Conservation (phyloP, 495 filamentous ascomycete genomes). For the Halenospora varia region DNA sequence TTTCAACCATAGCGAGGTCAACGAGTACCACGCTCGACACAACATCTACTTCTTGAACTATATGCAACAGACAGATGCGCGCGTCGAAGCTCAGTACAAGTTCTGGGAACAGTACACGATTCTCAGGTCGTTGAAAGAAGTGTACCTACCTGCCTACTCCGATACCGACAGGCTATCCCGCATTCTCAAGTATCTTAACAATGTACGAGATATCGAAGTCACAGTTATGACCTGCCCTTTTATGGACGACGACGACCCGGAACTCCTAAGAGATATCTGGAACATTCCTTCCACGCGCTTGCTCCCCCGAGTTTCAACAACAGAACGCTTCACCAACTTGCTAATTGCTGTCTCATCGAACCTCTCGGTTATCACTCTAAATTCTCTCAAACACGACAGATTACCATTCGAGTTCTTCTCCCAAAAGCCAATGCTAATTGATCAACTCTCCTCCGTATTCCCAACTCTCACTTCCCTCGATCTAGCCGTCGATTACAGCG, state of each 20-base stretch:
- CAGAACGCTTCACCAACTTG: constrained; percentile 15
- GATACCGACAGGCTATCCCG: not conserved
- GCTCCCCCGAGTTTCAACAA: constrained; percentile 12
- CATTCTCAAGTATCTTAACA: constrained; percentile 1
- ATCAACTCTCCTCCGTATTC: constrained; percentile 4
- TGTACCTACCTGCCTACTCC: constrained; percentile 7
- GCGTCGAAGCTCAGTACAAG: not conserved
- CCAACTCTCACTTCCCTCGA: constrained; percentile 8
- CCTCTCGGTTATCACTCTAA: not conserved
- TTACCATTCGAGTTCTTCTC: constrained; percentile 23
- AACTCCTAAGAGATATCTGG: constrained; percentile 17
- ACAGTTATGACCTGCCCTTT: constrained; percentile 14
- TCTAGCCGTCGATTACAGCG: constrained; percentile 15
- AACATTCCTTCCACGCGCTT: constrained; percentile 16
- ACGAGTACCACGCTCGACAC: constrained; percentile 23
- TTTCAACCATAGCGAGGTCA: constrained; percentile 17
- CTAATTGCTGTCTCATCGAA: constrained; percentile 3
- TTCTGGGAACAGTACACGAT: constrained; percentile 5
- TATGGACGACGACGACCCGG: constrained; percentile 3
- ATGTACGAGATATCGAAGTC: constrained; percentile 12
- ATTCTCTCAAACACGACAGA: constrained; percentile 15
- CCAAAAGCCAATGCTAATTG: constrained; percentile 5
- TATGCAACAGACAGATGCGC: constrained; percentile 10
- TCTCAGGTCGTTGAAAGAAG: constrained; percentile 10
- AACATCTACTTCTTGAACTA: constrained; percentile 20